A percentile compares a stretch with the other conserved stretches of the same genome.
phyloP scores from a whole-genome alignment of 1,284 basidiomycete species.

The Ustilago trichophora region DNA sequence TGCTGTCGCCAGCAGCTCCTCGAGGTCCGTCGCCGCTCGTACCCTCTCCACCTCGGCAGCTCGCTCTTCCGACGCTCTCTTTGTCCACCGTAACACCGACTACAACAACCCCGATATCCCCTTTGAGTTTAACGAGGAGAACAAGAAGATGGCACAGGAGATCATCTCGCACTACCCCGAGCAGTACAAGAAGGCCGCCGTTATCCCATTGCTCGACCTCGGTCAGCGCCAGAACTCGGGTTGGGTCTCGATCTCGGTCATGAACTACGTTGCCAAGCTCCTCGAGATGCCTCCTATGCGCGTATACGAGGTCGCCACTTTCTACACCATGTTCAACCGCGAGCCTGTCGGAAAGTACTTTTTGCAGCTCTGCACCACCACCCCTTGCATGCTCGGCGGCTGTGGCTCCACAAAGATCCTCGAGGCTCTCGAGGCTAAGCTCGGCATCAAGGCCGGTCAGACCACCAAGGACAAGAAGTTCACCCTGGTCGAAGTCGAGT shows the following conservation, averaged over 20 bases:
- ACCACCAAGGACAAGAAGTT: slow-evolving; percentile 96
- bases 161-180: slow-evolving; percentile 92
- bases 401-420: slow-evolving; percentile 84
- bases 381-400: slow-evolving; percentile 95
- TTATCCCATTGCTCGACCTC: slow-evolving; percentile 94
- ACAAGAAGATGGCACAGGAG: slow-evolving; percentile 83
- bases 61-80: slow-evolving; percentile 60
- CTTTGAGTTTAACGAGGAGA: slow-evolving; percentile 85
- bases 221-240: slow-evolving; percentile 97
- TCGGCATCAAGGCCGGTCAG: slow-evolving; percentile 85
- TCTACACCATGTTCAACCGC: slow-evolving; percentile 89
- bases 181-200: slow-evolving; percentile 94
- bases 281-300: slow-evolving; percentile 97
- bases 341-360: slow-evolving; percentile 95
- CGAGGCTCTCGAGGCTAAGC: slow-evolving; percentile 82
- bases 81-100: slow-evolving; percentile 83
- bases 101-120: slow-evolving; percentile 81
- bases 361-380: slow-evolving; percentile 98
- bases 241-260: slow-evolving; percentile 98
- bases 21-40: slow-evolving; percentile 24
- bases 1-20: slow-evolving; percentile 32
- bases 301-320: slow-evolving; percentile 98
- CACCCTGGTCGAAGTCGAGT: slow-evolving; percentile 97
- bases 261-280: slow-evolving; percentile 91
- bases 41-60: slow-evolving; percentile 43